Base-by-base conservation (phyloP, 176 grass and related monocot species). In the Juncus effusus region DNA sequence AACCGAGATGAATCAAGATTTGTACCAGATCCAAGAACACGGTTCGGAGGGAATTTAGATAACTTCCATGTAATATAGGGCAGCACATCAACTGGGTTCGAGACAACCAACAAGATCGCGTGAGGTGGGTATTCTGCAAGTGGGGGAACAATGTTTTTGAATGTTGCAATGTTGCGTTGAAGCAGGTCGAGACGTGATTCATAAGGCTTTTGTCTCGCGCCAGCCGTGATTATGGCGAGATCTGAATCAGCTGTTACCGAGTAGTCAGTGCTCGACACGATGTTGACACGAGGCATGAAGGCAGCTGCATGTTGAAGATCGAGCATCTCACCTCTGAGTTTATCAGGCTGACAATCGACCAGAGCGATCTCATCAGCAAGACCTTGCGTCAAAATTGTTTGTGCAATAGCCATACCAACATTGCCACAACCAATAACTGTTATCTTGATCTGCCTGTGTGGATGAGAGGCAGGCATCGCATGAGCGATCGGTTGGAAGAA, bases 361-460 rank as follows among this genome's bases (percentile, higher is more conserved):
- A 97, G 88, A 8, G 93, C 88, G 69, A 97, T 88, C 84, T 97
- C 93, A 70, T 89, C 93, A 13, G 85, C 88, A 0, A 97, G 61
- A 59, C 86, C 80, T 2, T 87, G 88, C 0, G 93, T 92, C 2
- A 97, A 85, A 74, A 97, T 89, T 8, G 93, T 97, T 78, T 97
- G 93, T 41, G 85, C 93, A 81, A 97, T 97, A 6, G 93, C 93
- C 93, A 97, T 97, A 42, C 93, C 93, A 13, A 97, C 93, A 63
- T 97, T 97, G 38, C 93, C 93, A 5, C 71, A 78, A 49, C 93
- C 93, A 40, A 97, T 74, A 0, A 97, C 79, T 3, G 93, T 86
- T 4, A 97, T 56, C 62, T 97, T 97, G 14, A 69, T 89, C 13
- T 78, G 77, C 2, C 81, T 35, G 51, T 63, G 60, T 42, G 61